A percentile compares a stretch with the other conserved stretches of the same genome.
phyloP scores from a whole-genome alignment of 257 asterid genomes.

The Penstemon eatonii region DNA sequence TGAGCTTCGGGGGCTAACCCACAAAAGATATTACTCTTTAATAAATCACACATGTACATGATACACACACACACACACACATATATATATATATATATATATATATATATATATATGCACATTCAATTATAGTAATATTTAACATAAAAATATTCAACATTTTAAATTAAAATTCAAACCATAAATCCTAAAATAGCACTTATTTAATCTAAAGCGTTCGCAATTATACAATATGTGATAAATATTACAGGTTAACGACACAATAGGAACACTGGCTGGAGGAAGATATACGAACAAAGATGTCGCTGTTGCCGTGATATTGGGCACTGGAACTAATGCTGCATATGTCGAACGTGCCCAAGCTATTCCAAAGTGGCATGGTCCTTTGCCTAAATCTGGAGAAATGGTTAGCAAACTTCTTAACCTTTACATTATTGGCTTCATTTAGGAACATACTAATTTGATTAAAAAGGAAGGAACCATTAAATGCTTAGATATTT shows the following conservation, averaged over 20 bases:
- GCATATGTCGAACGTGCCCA: slow-evolving; percentile 89
- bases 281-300: slow-evolving; percentile 66
- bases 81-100: too few relatives aligned
- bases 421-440: background rate
- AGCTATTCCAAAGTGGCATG: slow-evolving; percentile 95
- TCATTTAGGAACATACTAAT: background rate
- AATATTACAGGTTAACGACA: slow-evolving; percentile 73
- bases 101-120: too few relatives aligned
- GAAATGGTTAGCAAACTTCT: slow-evolving; percentile 65
- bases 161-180: too few relatives aligned
- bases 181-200: too few relatives aligned
- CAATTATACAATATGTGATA: background rate
- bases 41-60: too few relatives aligned
- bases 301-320: slow-evolving; percentile 71
- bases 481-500: slow-evolving; percentile 17
- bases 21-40: too few relatives aligned
- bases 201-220: too few relatives aligned
- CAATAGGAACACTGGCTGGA: slow-evolving; percentile 89
- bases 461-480: background rate
- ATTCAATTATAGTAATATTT: too few relatives aligned
- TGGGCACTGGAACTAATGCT: slow-evolving; percentile 94
- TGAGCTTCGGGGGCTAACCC: too few relatives aligned
- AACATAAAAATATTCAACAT: too few relatives aligned
- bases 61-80: too few relatives aligned
- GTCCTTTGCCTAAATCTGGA: slow-evolving; percentile 80